Conservation (phyloP, 768 basidiomycete species). For the Gyrodon lividus region DNA sequence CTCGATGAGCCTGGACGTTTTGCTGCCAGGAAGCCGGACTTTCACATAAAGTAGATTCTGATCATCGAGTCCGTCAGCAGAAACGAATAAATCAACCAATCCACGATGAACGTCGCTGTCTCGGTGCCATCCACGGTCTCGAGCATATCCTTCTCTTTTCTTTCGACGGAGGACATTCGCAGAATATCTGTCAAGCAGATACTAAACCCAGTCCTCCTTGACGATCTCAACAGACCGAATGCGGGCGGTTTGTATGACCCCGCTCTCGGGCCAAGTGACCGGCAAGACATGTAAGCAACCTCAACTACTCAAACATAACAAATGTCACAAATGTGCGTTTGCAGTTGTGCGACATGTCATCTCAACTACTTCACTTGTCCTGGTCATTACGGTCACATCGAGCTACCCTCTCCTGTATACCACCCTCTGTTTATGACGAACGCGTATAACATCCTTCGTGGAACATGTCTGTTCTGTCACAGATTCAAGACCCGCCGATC, state of each 20-base stretch:
- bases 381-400: constrained; percentile 98
- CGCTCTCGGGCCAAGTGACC: constrained; percentile 86
- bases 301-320: background rate
- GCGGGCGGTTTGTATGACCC: constrained; percentile 93
- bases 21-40: background rate
- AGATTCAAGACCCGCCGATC: constrained; percentile 77
- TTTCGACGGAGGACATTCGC: constrained; percentile 82
- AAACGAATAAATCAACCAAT: background rate
- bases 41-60: background rate
- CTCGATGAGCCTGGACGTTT: background rate
- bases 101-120: constrained; percentile 83
- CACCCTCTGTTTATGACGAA: constrained; percentile 96
- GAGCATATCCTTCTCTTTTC: constrained; percentile 90
- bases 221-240: constrained; percentile 92
- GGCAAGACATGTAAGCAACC: constrained; percentile 80
- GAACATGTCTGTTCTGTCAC: constrained; percentile 93
- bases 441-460: constrained; percentile 82
- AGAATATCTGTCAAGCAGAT: constrained; percentile 98
- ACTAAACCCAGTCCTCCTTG: constrained; percentile 87
- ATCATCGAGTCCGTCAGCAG: background rate
- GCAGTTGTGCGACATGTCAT: constrained; percentile 90
- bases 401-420: constrained; percentile 91
- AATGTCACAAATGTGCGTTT: constrained; percentile 7
- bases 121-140: constrained; percentile 83
- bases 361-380: constrained; percentile 94